Conservation (phyloP, 2,329 filamentous ascomycete species). For the Westerdykella aurantiaca region DNA sequence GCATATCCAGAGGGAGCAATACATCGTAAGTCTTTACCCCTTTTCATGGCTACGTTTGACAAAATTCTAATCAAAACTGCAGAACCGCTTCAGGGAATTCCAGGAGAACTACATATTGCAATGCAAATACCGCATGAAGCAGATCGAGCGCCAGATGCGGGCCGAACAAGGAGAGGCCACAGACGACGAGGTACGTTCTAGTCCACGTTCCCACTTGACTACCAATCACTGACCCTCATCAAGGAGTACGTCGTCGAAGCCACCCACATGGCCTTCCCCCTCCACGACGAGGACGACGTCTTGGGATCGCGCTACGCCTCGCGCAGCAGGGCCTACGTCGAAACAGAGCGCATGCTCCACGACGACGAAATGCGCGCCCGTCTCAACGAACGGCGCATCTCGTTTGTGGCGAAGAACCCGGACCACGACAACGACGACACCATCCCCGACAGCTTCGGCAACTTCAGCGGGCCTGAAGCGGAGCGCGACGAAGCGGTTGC, state of each 20-base stretch:
- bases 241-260: constrained; percentile 33
- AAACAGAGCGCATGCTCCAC: constrained; percentile 34
- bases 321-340: constrained; percentile 38
- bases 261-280: constrained; percentile 25
- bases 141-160: constrained; percentile 34
- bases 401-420: constrained; percentile 24
- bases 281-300: constrained; percentile 20
- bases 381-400: constrained; percentile 17
- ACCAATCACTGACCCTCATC: constrained; percentile 3
- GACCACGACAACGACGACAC: constrained; percentile 26
- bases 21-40: constrained; percentile 23
- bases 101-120: constrained; percentile 31
- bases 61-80: constrained; percentile 7
- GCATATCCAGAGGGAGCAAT: constrained; percentile 33
- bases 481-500: constrained; percentile 39
- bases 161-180: constrained; percentile 34
- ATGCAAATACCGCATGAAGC: constrained; percentile 36
- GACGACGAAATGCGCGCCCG: constrained; percentile 21
- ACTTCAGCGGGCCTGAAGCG: constrained; percentile 31
- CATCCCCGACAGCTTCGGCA: constrained; percentile 35
- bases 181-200: constrained; percentile 36
- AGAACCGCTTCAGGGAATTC: constrained; percentile 31
- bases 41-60: background rate
- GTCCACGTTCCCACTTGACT: background rate
- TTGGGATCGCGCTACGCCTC: constrained; percentile 35